Base-by-base conservation (phyloP, 176 grass and related monocot genomes). In the Eremochloa ophiuroides region DNA sequence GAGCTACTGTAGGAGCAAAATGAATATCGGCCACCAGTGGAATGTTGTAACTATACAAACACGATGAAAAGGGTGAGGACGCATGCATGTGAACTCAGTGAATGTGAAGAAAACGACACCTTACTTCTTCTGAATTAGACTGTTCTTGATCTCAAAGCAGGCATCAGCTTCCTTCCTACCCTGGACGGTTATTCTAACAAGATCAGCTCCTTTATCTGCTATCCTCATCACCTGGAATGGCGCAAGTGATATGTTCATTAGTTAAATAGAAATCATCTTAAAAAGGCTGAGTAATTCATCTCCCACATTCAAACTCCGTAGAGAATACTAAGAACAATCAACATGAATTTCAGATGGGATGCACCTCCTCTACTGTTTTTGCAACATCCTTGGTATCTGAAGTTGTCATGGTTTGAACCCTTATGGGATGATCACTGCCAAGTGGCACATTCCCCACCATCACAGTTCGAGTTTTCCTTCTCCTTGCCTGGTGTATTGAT, bases 1-100 rank as follows among this genome's bases (percentile, higher is more conserved):
- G 75, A 64, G 96, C 96, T 38, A 99, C 87, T 60, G 93, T 43
- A 53, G 96, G 96, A 46, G 96, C 96, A 91, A 99, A 99, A 89
- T 99, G 96, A 74, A 99, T 99, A 88, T 99, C 96, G n/a, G 96
- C 96, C 76, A 99, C 96, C 34, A 99, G 85, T 81, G 96, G 96
- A 70, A 91, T 95, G 75, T 95, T 95, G 84, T 95, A 99, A 70
- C 93, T 99, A 78, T 68, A 73, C 18, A 53, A 74, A 77, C n/a
- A 66, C 23, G 59, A 40, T 69, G 20, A 26, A 78, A 79, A 44
- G 68, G 60, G 50, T 69, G 72, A 74, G 79, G 31, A 74, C 4
- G 1, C 6, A 40, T 78, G 38, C n/a, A 67, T 69, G 67, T 7
- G 42, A 90, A 74, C 31, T 40, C 20, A 68, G 14, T n/a, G 23